A percentile compares a stretch with the other conserved stretches of the same genome.
phyloP scores from a whole-genome alignment of 2,329 filamentous ascomycete genomes.

The Trichoderma brevicompactum region DNA sequence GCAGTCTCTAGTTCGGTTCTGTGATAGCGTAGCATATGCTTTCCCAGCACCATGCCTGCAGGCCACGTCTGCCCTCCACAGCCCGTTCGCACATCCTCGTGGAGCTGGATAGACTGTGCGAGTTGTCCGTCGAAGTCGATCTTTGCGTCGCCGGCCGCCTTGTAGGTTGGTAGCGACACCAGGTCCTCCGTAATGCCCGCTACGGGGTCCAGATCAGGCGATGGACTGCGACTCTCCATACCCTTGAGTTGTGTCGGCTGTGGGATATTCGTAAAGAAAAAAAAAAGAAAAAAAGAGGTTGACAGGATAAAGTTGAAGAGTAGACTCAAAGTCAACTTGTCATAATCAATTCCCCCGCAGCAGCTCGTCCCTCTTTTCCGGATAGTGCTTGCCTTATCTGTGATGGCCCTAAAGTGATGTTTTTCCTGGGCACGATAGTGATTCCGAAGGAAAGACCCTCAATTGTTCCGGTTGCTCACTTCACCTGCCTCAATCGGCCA shows the following conservation, averaged over 20 bases:
- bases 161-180: conserved; percentile 63
- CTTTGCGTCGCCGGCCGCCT: conserved; percentile 55
- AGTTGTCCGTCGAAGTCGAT: conserved; percentile 77
- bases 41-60: conserved; percentile 84
- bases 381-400: conserved; percentile 17
- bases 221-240: conserved; percentile 43
- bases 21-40: conserved; percentile 81
- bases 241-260: not conserved
- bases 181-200: conserved; percentile 56
- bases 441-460: conserved; percentile 30
- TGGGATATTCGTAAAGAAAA: not conserved
- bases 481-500: not conserved
- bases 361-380: conserved; percentile 24
- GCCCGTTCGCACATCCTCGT: conserved; percentile 83
- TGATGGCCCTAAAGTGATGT: conserved; percentile 21
- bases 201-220: conserved; percentile 56
- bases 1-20: conserved; percentile 64
- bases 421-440: conserved; percentile 27
- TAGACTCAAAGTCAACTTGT: not conserved
- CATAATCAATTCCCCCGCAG: conserved; percentile 19
- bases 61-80: conserved; percentile 96
- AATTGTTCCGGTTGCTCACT: conserved; percentile 31
- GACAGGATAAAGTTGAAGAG: not conserved
- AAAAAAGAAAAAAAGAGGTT: not conserved
- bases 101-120: conserved; percentile 69